phyloP scores from a whole-genome alignment of 2,329 filamentous ascomycete species.

The Aspergillus oerlinghausenensis region DNA sequence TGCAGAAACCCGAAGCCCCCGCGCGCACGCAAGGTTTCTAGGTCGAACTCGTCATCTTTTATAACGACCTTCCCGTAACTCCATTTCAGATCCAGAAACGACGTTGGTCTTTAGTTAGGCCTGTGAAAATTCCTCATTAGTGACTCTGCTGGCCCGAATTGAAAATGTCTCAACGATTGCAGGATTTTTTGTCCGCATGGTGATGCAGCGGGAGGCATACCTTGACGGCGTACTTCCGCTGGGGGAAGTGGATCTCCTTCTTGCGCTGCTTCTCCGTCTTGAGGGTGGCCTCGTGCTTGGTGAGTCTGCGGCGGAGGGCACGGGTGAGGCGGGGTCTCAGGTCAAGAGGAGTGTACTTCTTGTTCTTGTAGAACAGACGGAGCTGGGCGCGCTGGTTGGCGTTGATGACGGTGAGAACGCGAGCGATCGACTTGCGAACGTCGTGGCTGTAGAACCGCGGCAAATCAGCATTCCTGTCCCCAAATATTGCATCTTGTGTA shows the following conservation, averaged over 20 bases:
- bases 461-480: conserved; percentile 23
- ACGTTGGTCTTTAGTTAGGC: conserved; percentile 25
- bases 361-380: conserved; percentile 99
- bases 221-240: conserved; percentile 99
- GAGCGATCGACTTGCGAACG: conserved; percentile 98
- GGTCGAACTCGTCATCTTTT: conserved; percentile 27
- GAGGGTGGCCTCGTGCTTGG: conserved; percentile 79
- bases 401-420: conserved; percentile 99
- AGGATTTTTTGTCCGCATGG: not conserved
- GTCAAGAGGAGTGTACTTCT: conserved; percentile 98
- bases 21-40: conserved; percentile 20
- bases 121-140: conserved; percentile 16
- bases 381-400: conserved; percentile 98
- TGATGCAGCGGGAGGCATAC: conserved; percentile 48
- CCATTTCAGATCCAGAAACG: conserved; percentile 31
- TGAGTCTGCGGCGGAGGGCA: conserved; percentile 92
- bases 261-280: conserved; percentile 95
- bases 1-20: conserved; percentile 28
- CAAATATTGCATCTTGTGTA: not conserved
- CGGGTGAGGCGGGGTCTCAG: conserved; percentile 98
- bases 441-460: conserved; percentile 66
- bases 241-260: conserved; percentile 91
- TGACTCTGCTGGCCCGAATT: not conserved
- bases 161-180: not conserved
- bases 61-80: conserved; percentile 33